Percentiles rank a stretch among this genome's conserved stretches.
phyloP scores from a whole-genome alignment of 768 basidiomycete genomes.

The Pleurotus platypus region DNA sequence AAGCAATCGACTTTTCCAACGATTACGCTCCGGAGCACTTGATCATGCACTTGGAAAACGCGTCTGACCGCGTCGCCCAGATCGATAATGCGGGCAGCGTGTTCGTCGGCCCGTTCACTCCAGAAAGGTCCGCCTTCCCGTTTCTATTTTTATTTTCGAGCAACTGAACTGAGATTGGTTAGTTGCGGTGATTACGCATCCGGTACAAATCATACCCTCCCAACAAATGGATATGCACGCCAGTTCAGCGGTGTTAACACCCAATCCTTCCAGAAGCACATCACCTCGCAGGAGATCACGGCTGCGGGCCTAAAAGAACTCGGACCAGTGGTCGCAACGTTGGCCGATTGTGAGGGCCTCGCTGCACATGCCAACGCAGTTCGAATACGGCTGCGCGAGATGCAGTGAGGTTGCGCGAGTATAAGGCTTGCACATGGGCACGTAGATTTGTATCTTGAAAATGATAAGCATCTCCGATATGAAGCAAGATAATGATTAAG shows the following conservation, averaged over 20 bases:
- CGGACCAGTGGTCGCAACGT: constrained; percentile 83
- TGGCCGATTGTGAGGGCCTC: constrained; percentile 94
- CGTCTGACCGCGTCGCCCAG: constrained; percentile 53
- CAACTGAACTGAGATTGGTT: not conserved
- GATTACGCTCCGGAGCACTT: constrained; percentile 99
- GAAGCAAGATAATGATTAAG: not conserved
- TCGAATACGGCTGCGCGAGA: constrained; percentile 63
- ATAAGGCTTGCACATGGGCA: not conserved
- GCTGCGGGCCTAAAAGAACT: constrained; percentile 68
- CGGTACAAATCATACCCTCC: constrained; percentile 97
- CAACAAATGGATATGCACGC: constrained; percentile 93
- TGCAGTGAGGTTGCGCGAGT: not conserved
- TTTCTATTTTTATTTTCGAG: too few relatives aligned
- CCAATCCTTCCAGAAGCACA: constrained; percentile 96
- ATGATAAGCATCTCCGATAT: not conserved
- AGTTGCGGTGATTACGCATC: constrained; percentile 99
- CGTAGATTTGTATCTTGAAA: constrained; percentile 5
- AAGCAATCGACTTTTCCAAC: constrained; percentile 88
- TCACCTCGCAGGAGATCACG: constrained; percentile 94
- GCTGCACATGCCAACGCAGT: constrained; percentile 97
- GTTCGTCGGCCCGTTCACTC: constrained; percentile 92
- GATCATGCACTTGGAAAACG: constrained; percentile 82
- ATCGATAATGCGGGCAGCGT: constrained; percentile 95
- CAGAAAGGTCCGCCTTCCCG: constrained; percentile 75
- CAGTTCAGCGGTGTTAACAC: constrained; percentile 99